A percentile compares a stretch with the other conserved stretches of the same genome.
Evolutionary conservation across 495 filamentous ascomycete species (phyloP).

Genomic region (Daldinia grandis): DNA sequence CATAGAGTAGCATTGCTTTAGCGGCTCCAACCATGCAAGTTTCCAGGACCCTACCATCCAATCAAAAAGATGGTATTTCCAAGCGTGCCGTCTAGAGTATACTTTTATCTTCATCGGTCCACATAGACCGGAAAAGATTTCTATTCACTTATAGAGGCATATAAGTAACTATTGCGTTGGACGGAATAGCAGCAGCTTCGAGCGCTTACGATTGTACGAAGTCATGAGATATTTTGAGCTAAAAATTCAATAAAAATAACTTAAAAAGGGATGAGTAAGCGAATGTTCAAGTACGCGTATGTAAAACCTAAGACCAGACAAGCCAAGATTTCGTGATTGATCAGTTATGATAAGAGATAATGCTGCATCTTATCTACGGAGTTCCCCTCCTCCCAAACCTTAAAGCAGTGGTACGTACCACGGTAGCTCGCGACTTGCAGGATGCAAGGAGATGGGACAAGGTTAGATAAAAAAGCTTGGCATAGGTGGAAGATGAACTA

Average conservation of each 20-base stretch:
- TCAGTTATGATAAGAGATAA: conserved; percentile 22
- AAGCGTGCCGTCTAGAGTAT: conserved; percentile 16
- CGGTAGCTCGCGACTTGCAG: conserved; percentile 29
- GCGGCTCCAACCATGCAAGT: conserved; percentile 25
- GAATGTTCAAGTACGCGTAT: neutral
- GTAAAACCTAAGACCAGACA: neutral
- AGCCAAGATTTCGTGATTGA: neutral
- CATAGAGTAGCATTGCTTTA: conserved; percentile 18
- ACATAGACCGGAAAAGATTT: neutral
- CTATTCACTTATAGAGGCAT: neutral
- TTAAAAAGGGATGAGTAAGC: neutral
- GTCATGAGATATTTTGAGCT: neutral
- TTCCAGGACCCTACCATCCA: conserved; percentile 17
- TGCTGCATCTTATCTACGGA: conserved; percentile 41
- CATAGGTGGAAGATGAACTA: neutral
- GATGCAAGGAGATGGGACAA: conserved; percentile 36
- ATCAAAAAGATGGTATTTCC: conserved; percentile 33
- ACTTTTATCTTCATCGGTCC: conserved; percentile 6
- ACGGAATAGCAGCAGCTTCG: no score
- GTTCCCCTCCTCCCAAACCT: conserved; percentile 25
- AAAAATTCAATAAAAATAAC: no score
- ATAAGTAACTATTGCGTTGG: no score
- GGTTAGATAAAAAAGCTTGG: conserved; percentile 45
- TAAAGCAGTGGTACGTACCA: conserved; percentile 38
- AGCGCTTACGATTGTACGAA: no score